Percentiles rank a stretch among this genome's conserved stretches.
Evolutionary conservation across 345 rosid genomes (phyloP).

Genomic region (Gossypium rotundifolium): DNA sequence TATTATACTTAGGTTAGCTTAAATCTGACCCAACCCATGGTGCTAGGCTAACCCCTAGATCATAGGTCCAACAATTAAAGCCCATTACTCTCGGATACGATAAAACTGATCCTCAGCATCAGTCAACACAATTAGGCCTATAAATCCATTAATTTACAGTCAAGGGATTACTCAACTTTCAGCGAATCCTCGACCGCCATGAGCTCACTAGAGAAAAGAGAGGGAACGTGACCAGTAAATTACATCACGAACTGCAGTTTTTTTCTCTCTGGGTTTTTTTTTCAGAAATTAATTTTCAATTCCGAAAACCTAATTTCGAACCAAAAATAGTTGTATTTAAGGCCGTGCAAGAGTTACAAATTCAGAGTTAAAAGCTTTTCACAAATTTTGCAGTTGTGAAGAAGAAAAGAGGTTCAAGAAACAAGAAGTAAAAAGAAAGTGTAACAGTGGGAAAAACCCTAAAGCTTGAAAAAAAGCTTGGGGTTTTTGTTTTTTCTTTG

Average conservation of each 20-base stretch:
- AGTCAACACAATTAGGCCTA: background rate
- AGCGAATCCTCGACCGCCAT: background rate
- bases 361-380: background rate
- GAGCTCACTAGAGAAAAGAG: background rate
- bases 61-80: background rate
- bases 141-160: background rate
- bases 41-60: too few species aligned
- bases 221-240: background rate
- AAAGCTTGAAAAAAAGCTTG: background rate
- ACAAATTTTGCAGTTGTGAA: background rate
- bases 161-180: background rate
- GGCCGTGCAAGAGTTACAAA: background rate
- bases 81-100: background rate
- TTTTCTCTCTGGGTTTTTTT: background rate
- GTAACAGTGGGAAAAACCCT: slow-evolving; percentile 9
- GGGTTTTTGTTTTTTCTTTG: slow-evolving; percentile 10
- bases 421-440: background rate
- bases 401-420: background rate
- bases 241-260: background rate
- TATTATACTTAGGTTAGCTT: too few species aligned
- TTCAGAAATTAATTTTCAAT: background rate
- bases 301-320: background rate
- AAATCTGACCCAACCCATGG: too few species aligned
- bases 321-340: background rate
- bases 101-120: background rate